Evolutionary conservation across 176 grass and related monocot genomes (phyloP).

Genomic region (barley (Hordeum vulgare)): DNA sequence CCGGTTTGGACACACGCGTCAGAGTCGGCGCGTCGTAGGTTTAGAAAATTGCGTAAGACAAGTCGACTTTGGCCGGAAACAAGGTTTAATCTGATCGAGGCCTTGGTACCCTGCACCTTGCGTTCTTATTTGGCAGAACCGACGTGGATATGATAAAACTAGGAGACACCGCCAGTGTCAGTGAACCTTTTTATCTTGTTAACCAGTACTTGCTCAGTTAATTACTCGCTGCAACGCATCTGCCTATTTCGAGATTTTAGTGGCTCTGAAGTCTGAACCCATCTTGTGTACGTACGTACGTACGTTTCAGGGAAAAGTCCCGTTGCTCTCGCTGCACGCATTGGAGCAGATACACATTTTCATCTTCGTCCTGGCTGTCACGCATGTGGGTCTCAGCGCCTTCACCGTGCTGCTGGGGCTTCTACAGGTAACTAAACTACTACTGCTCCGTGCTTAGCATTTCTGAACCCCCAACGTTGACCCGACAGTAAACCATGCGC

Average conservation of each 20-base stretch:
- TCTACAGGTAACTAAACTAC: slow-evolving; percentile 39
- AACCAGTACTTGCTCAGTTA: background rate
- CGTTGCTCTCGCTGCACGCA: slow-evolving; percentile 67
- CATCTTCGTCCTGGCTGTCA: slow-evolving; percentile 80
- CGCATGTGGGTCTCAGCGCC: slow-evolving; percentile 61
- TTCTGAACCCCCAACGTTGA: background rate
- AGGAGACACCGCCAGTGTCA: background rate
- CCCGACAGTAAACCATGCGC: background rate
- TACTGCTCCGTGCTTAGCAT: background rate
- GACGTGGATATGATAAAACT: background rate
- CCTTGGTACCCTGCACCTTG: background rate
- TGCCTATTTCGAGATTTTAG: background rate
- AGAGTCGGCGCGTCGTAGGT: background rate
- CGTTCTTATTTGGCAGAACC: background rate
- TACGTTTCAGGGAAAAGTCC: slow-evolving; percentile 50
- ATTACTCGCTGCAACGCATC: background rate
- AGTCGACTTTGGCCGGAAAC: background rate
- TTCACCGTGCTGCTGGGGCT: slow-evolving; percentile 62
- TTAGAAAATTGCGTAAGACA: background rate
- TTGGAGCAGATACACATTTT: slow-evolving; percentile 87
- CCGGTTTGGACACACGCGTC: background rate
- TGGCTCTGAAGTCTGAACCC: too few species aligned
- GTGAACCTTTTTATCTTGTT: background rate
- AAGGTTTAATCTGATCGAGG: background rate
- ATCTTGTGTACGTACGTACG: background rate